Evolutionary conservation across 108 stramenopile species (phyloP), one percentile per base, ranked within the genome.

Genomic region (Thalassiosira profunda): DNA sequence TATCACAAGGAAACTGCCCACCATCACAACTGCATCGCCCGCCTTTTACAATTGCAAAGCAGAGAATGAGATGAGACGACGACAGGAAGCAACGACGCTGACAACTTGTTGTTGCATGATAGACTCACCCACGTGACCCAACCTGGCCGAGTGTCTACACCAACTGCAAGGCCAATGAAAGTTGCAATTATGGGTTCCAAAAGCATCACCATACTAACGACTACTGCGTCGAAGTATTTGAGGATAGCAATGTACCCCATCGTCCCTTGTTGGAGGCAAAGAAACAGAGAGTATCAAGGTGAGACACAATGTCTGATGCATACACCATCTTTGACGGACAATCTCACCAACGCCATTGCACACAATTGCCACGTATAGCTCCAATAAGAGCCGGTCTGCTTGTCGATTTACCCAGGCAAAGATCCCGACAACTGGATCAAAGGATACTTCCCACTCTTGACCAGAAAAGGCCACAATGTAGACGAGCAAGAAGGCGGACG

Each of bases 191-290:
- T 60, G 0, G 81, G 81, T 20, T 83, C 76, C 61, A 79, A 34
- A 11, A 83, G 56, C 77, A 79, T 83, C 0, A 79, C 77, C 40
- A 68, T 83, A 21, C 81, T 40, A 18, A 90, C 81, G 18, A 86
- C 75, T 15, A 90, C 51, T 9, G 70, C 59, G 40, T 87, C 86
- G 43, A 90, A 90, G 46, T 83, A 83, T 23, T 83, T 72, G 84
- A 90, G 82, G 20, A 85, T 72, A 5, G 83, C 76, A 40, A 87
- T 78, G 41, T 72, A 90, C 1, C 86, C 86, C 69, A 82, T 82
- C 2, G 85, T 86, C 1, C 89, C 86, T n/a, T n/a, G n/a, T n/a
- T n/a, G n/a, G n/a, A n/a, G n/a, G n/a, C n/a, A n/a, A n/a, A n/a
- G n/a, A n/a, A n/a, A n/a, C n/a, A n/a, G n/a, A n/a, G n/a, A n/a